Percentiles rank a stretch among this genome's conserved stretches.
These are phyloP conservation scores for Conoideocrella luteorostrata DNA, from an alignment of 2,329 filamentous ascomycete genomes.

Conservation along the genomic window DNA sequence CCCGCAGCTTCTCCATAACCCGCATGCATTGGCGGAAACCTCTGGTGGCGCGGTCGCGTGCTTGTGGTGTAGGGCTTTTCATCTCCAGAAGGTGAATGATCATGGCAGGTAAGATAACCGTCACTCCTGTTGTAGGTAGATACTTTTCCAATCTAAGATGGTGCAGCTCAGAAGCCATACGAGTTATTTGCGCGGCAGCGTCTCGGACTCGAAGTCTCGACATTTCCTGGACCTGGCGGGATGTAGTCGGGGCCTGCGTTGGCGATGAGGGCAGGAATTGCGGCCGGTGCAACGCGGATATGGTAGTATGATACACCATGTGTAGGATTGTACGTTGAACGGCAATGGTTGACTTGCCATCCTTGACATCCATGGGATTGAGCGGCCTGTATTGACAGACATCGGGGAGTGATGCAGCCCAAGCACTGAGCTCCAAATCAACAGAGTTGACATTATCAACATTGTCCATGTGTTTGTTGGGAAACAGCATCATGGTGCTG, in stretches of 20 bases:
- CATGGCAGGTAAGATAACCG: slow-evolving; percentile 83
- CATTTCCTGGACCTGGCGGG: slow-evolving; percentile 69
- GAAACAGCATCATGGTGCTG: slow-evolving; percentile 81
- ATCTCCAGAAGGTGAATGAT: slow-evolving; percentile 92
- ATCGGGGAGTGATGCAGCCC: slow-evolving; percentile 65
- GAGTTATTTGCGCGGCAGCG: slow-evolving; percentile 78
- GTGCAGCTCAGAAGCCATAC: slow-evolving; percentile 72
- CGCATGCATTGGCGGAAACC: slow-evolving; percentile 91
- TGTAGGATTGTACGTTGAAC: slow-evolving; percentile 82
- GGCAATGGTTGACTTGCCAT: slow-evolving; percentile 52
- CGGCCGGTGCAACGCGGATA: slow-evolving; percentile 84
- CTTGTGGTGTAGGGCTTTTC: slow-evolving; percentile 69
- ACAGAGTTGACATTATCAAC: slow-evolving; percentile 72
- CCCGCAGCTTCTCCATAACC: slow-evolving; percentile 78
- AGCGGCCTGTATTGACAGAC: slow-evolving; percentile 62
- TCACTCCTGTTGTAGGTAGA: slow-evolving; percentile 84
- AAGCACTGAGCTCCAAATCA: slow-evolving; percentile 71
- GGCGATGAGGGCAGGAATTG: slow-evolving; percentile 77
- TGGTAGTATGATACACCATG: slow-evolving; percentile 88
- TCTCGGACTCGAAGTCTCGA: slow-evolving; percentile 78
- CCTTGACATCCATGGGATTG: slow-evolving; percentile 47
- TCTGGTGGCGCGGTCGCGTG: slow-evolving; percentile 65
- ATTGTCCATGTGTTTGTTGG: slow-evolving; percentile 80
- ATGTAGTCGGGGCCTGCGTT: slow-evolving; percentile 41
- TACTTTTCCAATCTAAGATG: slow-evolving; percentile 66